Conservation (phyloP, 305 asterid genomes). For the Fraxinus dipetala region DNA sequence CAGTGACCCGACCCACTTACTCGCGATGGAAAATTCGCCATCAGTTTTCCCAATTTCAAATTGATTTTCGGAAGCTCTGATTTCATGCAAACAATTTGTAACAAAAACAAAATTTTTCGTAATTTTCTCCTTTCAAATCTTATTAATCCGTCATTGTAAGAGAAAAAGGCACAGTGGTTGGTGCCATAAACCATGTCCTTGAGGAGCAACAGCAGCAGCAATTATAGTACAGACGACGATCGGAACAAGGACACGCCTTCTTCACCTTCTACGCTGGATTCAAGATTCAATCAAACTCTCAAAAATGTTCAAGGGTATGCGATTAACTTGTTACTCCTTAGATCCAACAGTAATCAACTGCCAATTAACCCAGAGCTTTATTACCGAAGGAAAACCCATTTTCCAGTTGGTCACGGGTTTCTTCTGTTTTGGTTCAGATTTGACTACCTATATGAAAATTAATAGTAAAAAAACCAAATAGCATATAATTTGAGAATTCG, state of each 20-base stretch:
- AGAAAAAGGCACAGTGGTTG: neutral
- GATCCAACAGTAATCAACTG: slow-evolving; percentile 26
- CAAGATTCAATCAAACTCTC: slow-evolving; percentile 93
- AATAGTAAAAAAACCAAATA: slow-evolving; percentile 11
- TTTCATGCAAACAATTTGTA: neutral
- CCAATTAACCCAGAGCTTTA: slow-evolving; percentile 13
- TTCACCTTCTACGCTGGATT: slow-evolving; percentile 57
- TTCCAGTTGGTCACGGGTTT: slow-evolving; percentile 13
- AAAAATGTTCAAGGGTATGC: slow-evolving; percentile 85
- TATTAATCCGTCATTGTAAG: neutral
- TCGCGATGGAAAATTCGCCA: neutral
- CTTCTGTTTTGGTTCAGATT: slow-evolving; percentile 19
- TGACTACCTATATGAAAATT: slow-evolving; percentile 17
- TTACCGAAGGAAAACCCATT: slow-evolving; percentile 13
- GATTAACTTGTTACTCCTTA: slow-evolving; percentile 4
- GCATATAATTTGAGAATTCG: slow-evolving; percentile 18
- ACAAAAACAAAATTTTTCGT: neutral
- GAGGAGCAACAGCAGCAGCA: slow-evolving; percentile 39
- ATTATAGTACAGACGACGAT: slow-evolving; percentile 43
- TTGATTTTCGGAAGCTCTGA: neutral
- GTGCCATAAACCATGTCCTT: slow-evolving; percentile 10
- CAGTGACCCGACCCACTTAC: neutral
- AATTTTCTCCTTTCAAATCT: neutral
- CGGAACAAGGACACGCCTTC: slow-evolving; percentile 43
- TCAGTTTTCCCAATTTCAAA: neutral